A percentile compares a stretch with the other conserved stretches of the same genome.
phyloP scores from a whole-genome alignment of 371 early-diverging fungal species.

The Lichtheimia ornata region DNA sequence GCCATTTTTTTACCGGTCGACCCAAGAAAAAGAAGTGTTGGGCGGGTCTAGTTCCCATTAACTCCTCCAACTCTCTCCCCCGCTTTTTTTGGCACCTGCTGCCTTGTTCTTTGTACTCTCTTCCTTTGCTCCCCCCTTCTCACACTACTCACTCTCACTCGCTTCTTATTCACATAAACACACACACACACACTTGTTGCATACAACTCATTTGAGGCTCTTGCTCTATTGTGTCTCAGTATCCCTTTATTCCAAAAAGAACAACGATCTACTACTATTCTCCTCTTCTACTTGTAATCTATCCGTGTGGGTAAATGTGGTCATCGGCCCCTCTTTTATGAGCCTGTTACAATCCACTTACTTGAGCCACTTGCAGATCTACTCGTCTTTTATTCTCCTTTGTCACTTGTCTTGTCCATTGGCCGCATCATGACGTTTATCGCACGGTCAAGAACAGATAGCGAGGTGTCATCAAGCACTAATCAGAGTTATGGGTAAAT shows the following conservation, averaged over 20 bases:
- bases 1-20: background rate
- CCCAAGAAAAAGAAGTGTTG: background rate
- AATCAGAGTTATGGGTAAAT: constrained; percentile 1
- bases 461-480: constrained; percentile 14
- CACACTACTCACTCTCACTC: background rate
- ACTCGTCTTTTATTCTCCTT: constrained; percentile 1
- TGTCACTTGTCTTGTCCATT: background rate
- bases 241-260: background rate
- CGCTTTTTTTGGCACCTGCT: constrained; percentile 1
- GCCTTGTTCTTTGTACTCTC: background rate
- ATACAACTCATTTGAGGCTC: background rate
- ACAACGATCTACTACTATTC: too few species aligned
- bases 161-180: background rate
- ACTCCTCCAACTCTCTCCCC: background rate
- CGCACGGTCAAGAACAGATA: constrained; percentile 18
- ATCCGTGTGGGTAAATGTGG: too few species aligned
- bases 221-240: background rate
- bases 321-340: too few species aligned
- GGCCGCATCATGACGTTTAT: constrained; percentile 10
- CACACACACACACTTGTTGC: background rate
- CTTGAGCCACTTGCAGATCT: too few species aligned
- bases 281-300: too few species aligned
- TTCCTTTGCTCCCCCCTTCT: background rate
- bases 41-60: background rate
- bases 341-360: too few species aligned